These are phyloP conservation scores for Yamadazyma diddensiae DNA, from an alignment of 1,139 yeast species.

Conservation along the genomic window DNA sequence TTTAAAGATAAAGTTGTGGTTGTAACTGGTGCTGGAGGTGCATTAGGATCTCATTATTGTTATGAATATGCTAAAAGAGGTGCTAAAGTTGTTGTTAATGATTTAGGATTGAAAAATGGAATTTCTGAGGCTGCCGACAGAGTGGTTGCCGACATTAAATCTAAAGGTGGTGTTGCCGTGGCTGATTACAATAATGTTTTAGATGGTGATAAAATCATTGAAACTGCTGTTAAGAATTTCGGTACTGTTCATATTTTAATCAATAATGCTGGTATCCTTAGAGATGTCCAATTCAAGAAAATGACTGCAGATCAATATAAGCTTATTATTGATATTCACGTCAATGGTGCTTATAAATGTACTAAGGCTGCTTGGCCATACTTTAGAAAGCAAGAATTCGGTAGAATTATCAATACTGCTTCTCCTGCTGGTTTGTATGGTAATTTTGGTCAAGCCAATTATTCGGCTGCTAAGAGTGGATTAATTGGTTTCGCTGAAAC, in stretches of 20 bases:
- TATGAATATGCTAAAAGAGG: slow-evolving; percentile 85
- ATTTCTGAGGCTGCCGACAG: slow-evolving; percentile 76
- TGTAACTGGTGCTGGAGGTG: slow-evolving; percentile 98
- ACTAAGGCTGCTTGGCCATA: slow-evolving; percentile 93
- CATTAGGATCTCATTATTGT: slow-evolving; percentile 88
- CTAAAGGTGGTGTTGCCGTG: slow-evolving; percentile 80
- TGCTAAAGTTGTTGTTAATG: slow-evolving; percentile 90
- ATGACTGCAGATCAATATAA: slow-evolving; percentile 81
- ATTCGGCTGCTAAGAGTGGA: slow-evolving; percentile 91
- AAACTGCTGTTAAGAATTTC: slow-evolving; percentile 81
- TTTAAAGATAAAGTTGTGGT: slow-evolving; percentile 84
- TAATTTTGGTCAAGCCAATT: slow-evolving; percentile 95
- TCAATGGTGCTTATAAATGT: slow-evolving; percentile 83
- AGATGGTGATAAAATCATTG: slow-evolving; percentile 82
- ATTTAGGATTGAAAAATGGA: slow-evolving; percentile 71
- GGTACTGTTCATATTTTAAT: slow-evolving; percentile 88
- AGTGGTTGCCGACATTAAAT: slow-evolving; percentile 80
- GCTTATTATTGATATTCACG: slow-evolving; percentile 80
- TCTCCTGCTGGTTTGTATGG: slow-evolving; percentile 98
- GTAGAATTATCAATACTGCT: slow-evolving; percentile 86
- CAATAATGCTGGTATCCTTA: slow-evolving; percentile 92
- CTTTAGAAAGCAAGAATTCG: slow-evolving; percentile 79
- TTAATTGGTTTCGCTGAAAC: slow-evolving; percentile 92
- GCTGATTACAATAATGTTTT: slow-evolving; percentile 92
- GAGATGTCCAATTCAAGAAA: slow-evolving; percentile 74